Conservation (phyloP, 2,329 filamentous ascomycete genomes). For the Lachnum nothofagi region DNA sequence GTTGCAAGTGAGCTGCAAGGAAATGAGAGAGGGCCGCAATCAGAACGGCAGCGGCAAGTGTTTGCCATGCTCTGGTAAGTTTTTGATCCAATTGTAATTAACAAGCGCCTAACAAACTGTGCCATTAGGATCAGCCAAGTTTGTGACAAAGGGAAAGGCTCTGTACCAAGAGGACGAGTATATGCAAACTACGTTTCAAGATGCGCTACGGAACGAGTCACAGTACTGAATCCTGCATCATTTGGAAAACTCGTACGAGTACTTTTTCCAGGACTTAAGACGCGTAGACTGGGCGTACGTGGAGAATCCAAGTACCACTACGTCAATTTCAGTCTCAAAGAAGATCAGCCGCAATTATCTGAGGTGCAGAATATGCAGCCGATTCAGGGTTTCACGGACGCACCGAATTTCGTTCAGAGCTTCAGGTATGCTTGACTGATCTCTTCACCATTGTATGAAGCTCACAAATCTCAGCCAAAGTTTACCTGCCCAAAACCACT, state of each 20-base stretch:
- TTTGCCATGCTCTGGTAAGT: conserved; percentile 84
- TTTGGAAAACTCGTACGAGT: conserved; percentile 97
- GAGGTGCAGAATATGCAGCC: conserved; percentile 42
- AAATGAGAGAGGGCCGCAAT: conserved; percentile 74
- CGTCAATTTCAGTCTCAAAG: conserved; percentile 58
- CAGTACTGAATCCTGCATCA: conserved; percentile 90
- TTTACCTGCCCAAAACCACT: conserved; percentile 26
- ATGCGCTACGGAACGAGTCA: conserved; percentile 89
- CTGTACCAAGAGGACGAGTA: conserved; percentile 85
- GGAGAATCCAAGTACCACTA: conserved; percentile 99
- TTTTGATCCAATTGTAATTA: not conserved
- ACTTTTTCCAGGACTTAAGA: conserved; percentile 92
- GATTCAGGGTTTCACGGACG: conserved; percentile 47
- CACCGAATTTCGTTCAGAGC: conserved; percentile 43
- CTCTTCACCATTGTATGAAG: not conserved
- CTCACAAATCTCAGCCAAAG: conserved; percentile 25
- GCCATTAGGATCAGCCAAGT: conserved; percentile 63
- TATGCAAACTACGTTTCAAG: conserved; percentile 93
- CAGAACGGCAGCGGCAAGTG: conserved; percentile 76
- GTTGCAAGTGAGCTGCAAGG: conserved; percentile 72
- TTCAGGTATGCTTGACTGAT: conserved; percentile 42
- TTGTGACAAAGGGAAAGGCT: conserved; percentile 71
- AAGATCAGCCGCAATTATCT: conserved; percentile 41
- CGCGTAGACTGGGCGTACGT: conserved; percentile 81
- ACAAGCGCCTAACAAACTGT: not conserved